Conservation (phyloP, 768 basidiomycete genomes). For the Hygrophoropsis aurantiaca region DNA sequence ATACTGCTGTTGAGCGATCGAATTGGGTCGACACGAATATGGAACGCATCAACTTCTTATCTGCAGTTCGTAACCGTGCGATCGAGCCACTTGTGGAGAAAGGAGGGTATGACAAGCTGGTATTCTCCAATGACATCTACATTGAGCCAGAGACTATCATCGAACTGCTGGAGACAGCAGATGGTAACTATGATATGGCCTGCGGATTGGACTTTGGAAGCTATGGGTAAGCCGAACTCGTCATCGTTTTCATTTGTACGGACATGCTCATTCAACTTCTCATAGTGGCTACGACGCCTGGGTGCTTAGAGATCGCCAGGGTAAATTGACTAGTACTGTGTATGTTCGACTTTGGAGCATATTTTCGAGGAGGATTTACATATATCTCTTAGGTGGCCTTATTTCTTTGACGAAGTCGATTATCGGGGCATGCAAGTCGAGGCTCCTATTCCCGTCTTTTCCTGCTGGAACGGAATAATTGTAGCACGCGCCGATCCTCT, state of each 20-base stretch:
- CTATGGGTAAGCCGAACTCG: conserved; percentile 13
- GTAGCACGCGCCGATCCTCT: conserved; percentile 33
- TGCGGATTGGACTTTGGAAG: conserved; percentile 35
- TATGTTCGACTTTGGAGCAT: background rate
- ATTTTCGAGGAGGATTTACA: background rate
- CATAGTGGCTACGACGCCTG: conserved; percentile 37
- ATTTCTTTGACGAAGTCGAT: conserved; percentile 31
- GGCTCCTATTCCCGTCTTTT: conserved; percentile 33
- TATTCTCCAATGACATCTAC: conserved; percentile 37
- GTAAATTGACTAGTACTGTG: conserved; percentile 14
- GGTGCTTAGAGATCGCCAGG: conserved; percentile 35
- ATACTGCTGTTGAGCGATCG: conserved; percentile 21
- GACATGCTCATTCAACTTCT: background rate
- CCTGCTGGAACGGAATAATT: conserved; percentile 40
- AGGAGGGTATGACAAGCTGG: conserved; percentile 28
- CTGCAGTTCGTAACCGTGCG: conserved; percentile 33
- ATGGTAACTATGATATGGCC: conserved; percentile 34
- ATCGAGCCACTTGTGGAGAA: conserved; percentile 30
- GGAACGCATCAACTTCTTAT: conserved; percentile 35
- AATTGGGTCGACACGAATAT: conserved; percentile 19
- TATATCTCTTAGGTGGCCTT: conserved; percentile 32
- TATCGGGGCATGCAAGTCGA: conserved; percentile 28
- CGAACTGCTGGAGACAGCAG: conserved; percentile 29
- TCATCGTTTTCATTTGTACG: background rate
- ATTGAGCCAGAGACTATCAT: conserved; percentile 32